phyloP scores from a whole-genome alignment of 73 alveolate genomes.

The Symbiodinium natans region DNA sequence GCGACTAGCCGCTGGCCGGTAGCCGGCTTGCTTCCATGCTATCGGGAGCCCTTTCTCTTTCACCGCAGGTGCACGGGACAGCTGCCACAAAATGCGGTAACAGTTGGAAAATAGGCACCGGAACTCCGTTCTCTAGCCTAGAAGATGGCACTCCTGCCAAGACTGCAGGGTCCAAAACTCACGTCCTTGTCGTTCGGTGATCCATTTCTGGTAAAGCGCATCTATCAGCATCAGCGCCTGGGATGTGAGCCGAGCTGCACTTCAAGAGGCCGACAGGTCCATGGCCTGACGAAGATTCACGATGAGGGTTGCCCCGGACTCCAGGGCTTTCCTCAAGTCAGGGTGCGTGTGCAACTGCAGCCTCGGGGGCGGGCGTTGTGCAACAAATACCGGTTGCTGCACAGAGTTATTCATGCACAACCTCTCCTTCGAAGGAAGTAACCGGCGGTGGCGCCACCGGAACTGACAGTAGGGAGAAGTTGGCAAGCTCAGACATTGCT shows the following conservation, averaged over 20 bases:
- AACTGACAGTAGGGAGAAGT: constrained; percentile 34
- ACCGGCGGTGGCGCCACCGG: constrained; percentile 92
- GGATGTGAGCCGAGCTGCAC: not conserved
- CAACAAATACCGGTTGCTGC: too few species aligned
- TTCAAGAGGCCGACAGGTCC: not conserved
- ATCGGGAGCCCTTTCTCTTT: not conserved
- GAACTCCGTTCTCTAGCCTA: constrained; percentile 24
- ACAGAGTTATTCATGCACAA: too few species aligned
- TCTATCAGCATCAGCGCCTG: constrained; percentile 89
- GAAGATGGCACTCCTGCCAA: constrained; percentile 91
- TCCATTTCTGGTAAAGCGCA: constrained; percentile 70
- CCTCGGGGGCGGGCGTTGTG: not conserved
- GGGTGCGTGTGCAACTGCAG: not conserved
- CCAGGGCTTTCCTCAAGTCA: constrained; percentile 65
- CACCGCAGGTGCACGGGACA: too few species aligned
- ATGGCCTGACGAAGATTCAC: constrained; percentile 80
- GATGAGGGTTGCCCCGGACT: constrained; percentile 27
- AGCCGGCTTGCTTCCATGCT: not conserved
- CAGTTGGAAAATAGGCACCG: not conserved
- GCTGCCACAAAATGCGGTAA: not conserved
- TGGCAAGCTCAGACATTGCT: not conserved
- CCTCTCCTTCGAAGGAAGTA: constrained; percentile 80
- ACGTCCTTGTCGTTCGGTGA: constrained; percentile 40
- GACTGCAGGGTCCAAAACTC: constrained; percentile 89
- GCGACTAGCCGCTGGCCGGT: not conserved